Evolutionary conservation across 129 eudicot species (phyloP), one percentile per base, ranked within the genome.

Genomic region (Heracleum sosnowskyi): DNA sequence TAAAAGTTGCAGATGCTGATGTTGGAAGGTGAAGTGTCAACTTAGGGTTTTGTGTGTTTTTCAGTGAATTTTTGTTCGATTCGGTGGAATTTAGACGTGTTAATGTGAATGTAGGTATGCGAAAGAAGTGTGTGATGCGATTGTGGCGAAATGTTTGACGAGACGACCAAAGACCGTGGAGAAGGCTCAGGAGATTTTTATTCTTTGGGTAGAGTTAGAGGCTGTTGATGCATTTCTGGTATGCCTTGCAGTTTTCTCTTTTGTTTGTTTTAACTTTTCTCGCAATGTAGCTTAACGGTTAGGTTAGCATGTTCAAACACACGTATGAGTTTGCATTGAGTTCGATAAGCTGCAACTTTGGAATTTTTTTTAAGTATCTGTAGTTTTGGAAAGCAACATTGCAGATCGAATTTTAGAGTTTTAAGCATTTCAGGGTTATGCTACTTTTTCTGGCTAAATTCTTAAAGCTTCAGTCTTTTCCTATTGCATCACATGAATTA

Each of bases 131-230:
- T 96, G 97, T 41, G 99, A 96, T 82, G 91, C 99, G 35, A 74
- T 96, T 78, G 97, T 86, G 84, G 97, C 97, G 6, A 96, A 96
- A 80, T 92, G 99, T 68, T 86, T 96, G 40, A 92, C 95, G 26
- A 97, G 99, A 49, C 85, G 97, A 79, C 96, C 99, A 7, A 96
- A 96, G 82, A 96, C 99, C 20, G 97, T 92, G 84, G 99, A 96
- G 88, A 96, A 96, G 93, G 92, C 99, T 24, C 99, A 92, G 74
- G 79, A 78, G 13, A 89, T 85, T 45, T 96, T 96, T 82, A 84
- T 96, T 95, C 97, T 96, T 28, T 96, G 99, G 99, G 89, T 96
- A 36, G 99, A 96, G 88, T 88, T 96, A 84, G 99, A 96, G 85
- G 99, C 99, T 31, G 97, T 89, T 71, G 99, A 96, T 45, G 89